Evolutionary conservation across 2,329 filamentous ascomycete species (phyloP), one percentile per base, ranked within the genome.

Genomic region (Paradendryphiella salina): DNA sequence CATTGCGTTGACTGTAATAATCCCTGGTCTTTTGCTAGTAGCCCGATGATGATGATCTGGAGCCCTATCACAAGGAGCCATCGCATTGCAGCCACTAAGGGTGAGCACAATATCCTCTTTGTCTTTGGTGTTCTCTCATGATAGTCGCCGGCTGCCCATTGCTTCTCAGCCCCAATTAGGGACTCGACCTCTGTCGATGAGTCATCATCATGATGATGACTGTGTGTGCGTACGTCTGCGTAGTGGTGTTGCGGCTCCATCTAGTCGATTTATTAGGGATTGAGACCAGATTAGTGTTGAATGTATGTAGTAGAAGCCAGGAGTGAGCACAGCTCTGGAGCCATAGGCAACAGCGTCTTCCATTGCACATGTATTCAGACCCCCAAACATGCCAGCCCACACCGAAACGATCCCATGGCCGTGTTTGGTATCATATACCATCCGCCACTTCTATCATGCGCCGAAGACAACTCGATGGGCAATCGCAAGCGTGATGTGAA

Each of bases 131-230:
- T 45, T 26, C 50, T 56, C 36, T 50, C 53, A 5, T 56, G 38
- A 23, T 56, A 69, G 11, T 63, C 59, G 18, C 60, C 53, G 26
- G 52, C 10, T 17, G 42, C 43, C 65, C 66, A 68, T 35, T 60
- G 53, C 50, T 69, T 71, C 44, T 67, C 54, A 3, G 23, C 23
- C 15, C 64, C 67, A 11, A 67, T 60, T 1, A 71, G 52, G 2
- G 66, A 69, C 40, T 70, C 68, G 2, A 71, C 68, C 42, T 71
- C 68, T 2, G 68, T 71, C 11, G 65, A 66, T 14, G 68, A 70
- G 41, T 67, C 64, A 47, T 68, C 65, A 26, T 69, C 65, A 31
- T 66, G 56, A 37, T 61, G 54, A 35, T 67, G 51, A 32, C 67
- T 64, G 13, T 59, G 57, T 28, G 23, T 26, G 8, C 8, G 23